phyloP scores from a whole-genome alignment of 495 filamentous ascomycete genomes.

The Geoglossum glabrum region DNA sequence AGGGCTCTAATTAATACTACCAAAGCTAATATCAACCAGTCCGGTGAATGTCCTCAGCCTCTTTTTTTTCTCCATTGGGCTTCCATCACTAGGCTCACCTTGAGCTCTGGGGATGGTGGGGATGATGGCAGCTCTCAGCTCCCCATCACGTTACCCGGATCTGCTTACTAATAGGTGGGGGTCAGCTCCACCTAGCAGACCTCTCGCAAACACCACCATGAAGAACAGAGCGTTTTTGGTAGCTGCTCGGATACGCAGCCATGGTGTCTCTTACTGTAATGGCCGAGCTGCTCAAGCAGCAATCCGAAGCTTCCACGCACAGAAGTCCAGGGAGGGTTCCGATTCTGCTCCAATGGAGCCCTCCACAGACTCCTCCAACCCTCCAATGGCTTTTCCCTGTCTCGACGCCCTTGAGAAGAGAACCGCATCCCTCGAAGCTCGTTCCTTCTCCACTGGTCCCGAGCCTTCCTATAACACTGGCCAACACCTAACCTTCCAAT shows the following conservation, averaged over 20 bases:
- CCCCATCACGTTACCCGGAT: too few species aligned
- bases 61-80: too few species aligned
- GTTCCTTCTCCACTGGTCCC: constrained; percentile 55
- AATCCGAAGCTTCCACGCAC: not conserved
- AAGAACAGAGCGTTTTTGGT: not conserved
- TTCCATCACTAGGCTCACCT: too few species aligned
- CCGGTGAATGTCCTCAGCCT: too few species aligned
- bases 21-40: too few species aligned
- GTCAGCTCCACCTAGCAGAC: too few species aligned
- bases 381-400: constrained; percentile 85
- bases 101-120: too few species aligned
- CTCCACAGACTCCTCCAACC: constrained; percentile 42
- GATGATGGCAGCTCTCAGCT: too few species aligned
- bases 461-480: constrained; percentile 91
- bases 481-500: constrained; percentile 54
- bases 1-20: too few species aligned
- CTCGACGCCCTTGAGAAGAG: constrained; percentile 77
- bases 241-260: not conserved
- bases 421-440: constrained; percentile 54
- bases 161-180: too few species aligned
- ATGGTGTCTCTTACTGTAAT: not conserved
- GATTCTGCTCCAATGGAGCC: not conserved
- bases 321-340: not conserved
- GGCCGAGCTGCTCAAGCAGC: not conserved
- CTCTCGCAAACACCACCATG: not conserved